Evolutionary conservation across 495 filamentous ascomycete species (phyloP), one percentile per base, ranked within the genome.

Genomic region (Aspergillus nanangensis): DNA sequence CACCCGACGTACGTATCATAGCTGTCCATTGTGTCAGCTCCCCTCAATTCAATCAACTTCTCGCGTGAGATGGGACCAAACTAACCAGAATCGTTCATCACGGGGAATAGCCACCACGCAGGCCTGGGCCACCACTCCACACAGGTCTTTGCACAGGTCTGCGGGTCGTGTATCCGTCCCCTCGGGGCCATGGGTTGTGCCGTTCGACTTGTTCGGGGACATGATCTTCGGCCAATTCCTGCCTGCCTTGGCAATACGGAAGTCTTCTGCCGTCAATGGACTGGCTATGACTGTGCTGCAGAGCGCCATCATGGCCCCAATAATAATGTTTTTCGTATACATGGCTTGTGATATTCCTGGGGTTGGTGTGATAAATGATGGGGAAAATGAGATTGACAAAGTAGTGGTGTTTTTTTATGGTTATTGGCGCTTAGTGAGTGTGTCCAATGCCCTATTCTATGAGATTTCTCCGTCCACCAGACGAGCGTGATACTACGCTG

Each of bases 71-170:
- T 14, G 35, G 18, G 19, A 8, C 34, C n/a, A n/a, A n/a, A 38
- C 57, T 50, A 41, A 65, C 63, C 63, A 67, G 31, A 52, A 65
- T 22, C 43, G 34, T 35, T 65, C 53, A 38, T 63, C 61, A 11
- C 61, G 39, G 0, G 63, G 61, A 14, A 61, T 38, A 17, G 61
- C 59, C 46, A 63, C 39, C 3, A 48, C 53, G 35, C 61, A 67
- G 7, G 59, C 51, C 41, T 63, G 53, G 3, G 57, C 38, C 27
- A 50, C 39, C 37, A 66, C 34, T 7, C 56, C 60, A 25, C 63
- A 66, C 34, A 62, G 11, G 35, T 60, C 56, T n/a, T 52, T 38
- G 38, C 63, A 64, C 23, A 51, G 51, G 34, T 56, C 37, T 11
- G 7, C 25, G 5, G 25, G 25, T 11, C 25, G 25, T 7, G 7